Base-by-base conservation (phyloP, 495 filamentous ascomycete genomes). In the Penicillium canariense region DNA sequence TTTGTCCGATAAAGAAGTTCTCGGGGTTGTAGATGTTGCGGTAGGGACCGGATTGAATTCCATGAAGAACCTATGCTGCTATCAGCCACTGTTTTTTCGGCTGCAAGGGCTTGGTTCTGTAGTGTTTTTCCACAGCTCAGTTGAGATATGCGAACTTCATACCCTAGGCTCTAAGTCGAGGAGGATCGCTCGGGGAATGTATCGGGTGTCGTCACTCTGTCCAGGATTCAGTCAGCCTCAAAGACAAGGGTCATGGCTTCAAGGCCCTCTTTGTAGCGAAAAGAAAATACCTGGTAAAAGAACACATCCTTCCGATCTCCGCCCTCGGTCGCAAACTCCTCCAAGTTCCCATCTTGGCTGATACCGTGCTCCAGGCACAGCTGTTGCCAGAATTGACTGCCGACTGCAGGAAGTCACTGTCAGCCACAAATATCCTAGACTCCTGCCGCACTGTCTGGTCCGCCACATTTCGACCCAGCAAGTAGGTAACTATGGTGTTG, bases 1-100 rank as follows among this genome's bases (percentile, higher is more conserved):
- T 87, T 68, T 92, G 90, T 59, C 91, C 89, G 28, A 97, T 81
- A 64, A 91, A 97, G 71, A 97, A 97, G 77, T 98, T 98, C 68
- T 98, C 94, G 7, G 94, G 94, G 70, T 98, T 98, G 81, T 97
- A 98, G 51, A 98, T 98, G 68, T 97, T 96, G 63, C 86, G 87
- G 77, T 98, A 97, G 1, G 90, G 84, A 10, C 94, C 91, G 32
- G 87, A 85, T 76, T 96, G 94, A 61, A 98, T 97, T 38, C 81
- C 73, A 66, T 97, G 86, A 61, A 98, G 90, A 39, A 98, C 89
- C 87, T 90, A 60, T 28, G 30, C 31, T 9, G 6, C 3, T 44
- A 18, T 58, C 43, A 60, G 56, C 48, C 15, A 42, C 46, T 22
- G 20, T 17, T n/a, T n/a, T n/a, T n/a, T n/a, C n/a, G n/a, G n/a